Percentiles rank a stretch among this genome's conserved stretches.
phyloP scores from a whole-genome alignment of 148 eudicot genomes.

The Cornus suecica region DNA sequence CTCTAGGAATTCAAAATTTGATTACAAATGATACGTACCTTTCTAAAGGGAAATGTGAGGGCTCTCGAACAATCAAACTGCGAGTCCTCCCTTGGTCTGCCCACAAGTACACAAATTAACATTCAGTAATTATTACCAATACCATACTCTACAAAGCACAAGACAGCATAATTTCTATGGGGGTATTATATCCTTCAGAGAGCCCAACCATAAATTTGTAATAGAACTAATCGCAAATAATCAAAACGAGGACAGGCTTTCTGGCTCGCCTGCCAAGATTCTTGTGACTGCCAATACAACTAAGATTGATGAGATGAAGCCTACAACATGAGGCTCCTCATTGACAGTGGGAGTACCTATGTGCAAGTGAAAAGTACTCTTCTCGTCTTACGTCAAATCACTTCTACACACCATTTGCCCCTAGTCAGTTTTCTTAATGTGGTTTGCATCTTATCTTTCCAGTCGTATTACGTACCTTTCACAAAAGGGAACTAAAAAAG shows the following conservation, averaged over 20 bases:
- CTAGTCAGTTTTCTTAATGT: not conserved
- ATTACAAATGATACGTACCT: slow-evolving; percentile 28
- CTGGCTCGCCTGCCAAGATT: not conserved
- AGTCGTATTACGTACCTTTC: not conserved
- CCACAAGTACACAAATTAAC: not conserved
- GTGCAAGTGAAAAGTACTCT: not conserved
- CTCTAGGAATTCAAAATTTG: not conserved
- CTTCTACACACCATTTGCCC: not conserved
- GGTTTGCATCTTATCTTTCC: not conserved
- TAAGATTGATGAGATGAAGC: not conserved
- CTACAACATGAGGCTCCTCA: not conserved
- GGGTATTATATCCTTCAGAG: not conserved
- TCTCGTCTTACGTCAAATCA: not conserved
- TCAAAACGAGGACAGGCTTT: not conserved
- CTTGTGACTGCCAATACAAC: not conserved
- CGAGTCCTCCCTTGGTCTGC: slow-evolving; percentile 39
- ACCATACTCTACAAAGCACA: not conserved
- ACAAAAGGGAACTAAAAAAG: not conserved
- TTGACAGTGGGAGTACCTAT: not conserved
- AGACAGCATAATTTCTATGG: not conserved
- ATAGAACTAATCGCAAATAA: not conserved
- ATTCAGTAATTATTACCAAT: not conserved
- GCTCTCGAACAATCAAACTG: slow-evolving; percentile 65
- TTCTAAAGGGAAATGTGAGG: slow-evolving; percentile 54
- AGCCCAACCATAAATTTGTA: not conserved